A percentile compares a stretch with the other conserved stretches of the same genome.
These are phyloP conservation scores for Cystofilobasidium capitatum DNA, from an alignment of 768 basidiomycete genomes.

Conservation along the genomic window DNA sequence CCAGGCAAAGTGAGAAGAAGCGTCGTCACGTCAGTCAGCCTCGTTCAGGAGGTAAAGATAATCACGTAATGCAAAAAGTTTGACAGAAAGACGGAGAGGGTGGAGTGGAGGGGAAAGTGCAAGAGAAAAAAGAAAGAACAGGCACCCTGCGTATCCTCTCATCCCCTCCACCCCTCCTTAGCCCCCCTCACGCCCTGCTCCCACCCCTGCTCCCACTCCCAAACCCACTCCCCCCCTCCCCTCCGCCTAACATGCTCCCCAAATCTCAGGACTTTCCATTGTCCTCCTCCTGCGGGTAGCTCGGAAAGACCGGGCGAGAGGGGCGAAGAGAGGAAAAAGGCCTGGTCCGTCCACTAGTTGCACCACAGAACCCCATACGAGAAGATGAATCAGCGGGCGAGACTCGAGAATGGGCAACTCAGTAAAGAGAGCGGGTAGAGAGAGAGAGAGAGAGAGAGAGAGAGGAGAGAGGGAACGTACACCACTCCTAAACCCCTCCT, in stretches of 20 bases:
- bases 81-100: too few relatives aligned
- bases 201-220: slow-evolving; percentile 49
- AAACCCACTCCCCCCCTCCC: slow-evolving; percentile 45
- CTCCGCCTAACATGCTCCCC: slow-evolving; percentile 44
- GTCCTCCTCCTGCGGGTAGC: slow-evolving; percentile 21
- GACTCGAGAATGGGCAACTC: not conserved
- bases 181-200: too few relatives aligned
- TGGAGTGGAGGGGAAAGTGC: too few relatives aligned
- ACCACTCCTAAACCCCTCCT: slow-evolving; percentile 55
- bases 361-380: too few relatives aligned
- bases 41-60: too few relatives aligned
- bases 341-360: slow-evolving; percentile 49
- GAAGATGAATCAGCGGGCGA: not conserved
- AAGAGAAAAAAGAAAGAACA: too few relatives aligned
- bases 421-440: not conserved
- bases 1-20: too few relatives aligned
- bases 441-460: not conserved
- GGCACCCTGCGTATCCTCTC: too few relatives aligned
- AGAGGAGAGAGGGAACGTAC: not conserved
- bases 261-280: slow-evolving; percentile 38
- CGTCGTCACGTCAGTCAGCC: too few relatives aligned
- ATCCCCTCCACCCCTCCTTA: too few relatives aligned
- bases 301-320: slow-evolving; percentile 27
- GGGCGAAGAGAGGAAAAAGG: slow-evolving; percentile 46
- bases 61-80: too few relatives aligned